Percentiles rank a stretch among this genome's conserved stretches.
phyloP scores from a whole-genome alignment of 495 filamentous ascomycete species.

The Niebla homalea region DNA sequence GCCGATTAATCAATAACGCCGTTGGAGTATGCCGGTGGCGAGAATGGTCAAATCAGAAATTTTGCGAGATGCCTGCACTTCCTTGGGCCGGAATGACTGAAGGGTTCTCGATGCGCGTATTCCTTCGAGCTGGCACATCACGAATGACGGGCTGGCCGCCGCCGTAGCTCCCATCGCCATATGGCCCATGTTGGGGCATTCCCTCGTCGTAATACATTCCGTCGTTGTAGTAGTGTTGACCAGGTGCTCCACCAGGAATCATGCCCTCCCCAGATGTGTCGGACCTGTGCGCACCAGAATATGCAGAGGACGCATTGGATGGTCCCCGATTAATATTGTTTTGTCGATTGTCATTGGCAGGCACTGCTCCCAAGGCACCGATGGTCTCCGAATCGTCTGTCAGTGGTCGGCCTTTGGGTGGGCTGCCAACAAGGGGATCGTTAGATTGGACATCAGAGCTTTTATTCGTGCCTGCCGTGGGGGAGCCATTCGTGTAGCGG shows the following conservation, averaged over 20 bases:
- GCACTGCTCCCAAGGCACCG: conserved; percentile 59
- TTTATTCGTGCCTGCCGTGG: conserved; percentile 49
- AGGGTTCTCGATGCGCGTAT: conserved; percentile 87
- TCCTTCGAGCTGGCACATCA: conserved; percentile 82
- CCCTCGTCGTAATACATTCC: conserved; percentile 44
- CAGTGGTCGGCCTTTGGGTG: conserved; percentile 29
- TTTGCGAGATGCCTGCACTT: conserved; percentile 93
- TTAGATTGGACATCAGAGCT: conserved; percentile 59
- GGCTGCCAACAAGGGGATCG: conserved; percentile 49
- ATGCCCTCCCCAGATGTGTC: conserved; percentile 69
- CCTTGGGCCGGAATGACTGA: conserved; percentile 74
- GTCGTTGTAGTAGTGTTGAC: conserved; percentile 35
- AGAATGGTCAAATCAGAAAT: conserved; percentile 47
- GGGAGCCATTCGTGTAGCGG: conserved; percentile 49
- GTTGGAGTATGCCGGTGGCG: not conserved
- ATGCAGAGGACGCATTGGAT: conserved; percentile 92
- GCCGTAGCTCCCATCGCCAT: conserved; percentile 41
- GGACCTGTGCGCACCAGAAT: conserved; percentile 70
- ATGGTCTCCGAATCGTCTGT: conserved; percentile 62
- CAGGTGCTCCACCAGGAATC: conserved; percentile 35
- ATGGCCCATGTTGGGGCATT: conserved; percentile 41
- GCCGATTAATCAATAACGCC: not conserved
- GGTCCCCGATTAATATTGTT: conserved; percentile 66
- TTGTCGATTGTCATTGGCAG: conserved; percentile 49
- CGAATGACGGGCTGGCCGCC: conserved; percentile 69